Evolutionary conservation across 345 rosid species (phyloP).

Genomic region (Sisymbrium altissimum): DNA sequence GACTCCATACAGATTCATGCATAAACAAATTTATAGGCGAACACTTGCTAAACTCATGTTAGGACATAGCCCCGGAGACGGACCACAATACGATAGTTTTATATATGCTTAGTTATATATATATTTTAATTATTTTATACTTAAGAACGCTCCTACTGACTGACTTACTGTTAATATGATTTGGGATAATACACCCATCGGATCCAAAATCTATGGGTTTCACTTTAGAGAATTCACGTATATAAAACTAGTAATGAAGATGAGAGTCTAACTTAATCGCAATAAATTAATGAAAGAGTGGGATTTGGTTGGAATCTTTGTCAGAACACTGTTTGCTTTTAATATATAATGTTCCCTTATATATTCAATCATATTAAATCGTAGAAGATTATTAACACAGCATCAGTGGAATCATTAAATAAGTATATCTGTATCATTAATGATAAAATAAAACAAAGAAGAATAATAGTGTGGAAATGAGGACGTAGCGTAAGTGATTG

Average conservation of each 20-base stretch:
- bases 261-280: conserved; percentile 37
- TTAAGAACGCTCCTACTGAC: background rate
- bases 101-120: background rate
- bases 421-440: background rate
- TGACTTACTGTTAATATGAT: background rate
- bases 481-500: conserved; percentile 28
- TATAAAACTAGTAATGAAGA: conserved; percentile 5
- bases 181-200: background rate
- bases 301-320: conserved; percentile 54
- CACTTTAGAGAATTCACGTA: background rate
- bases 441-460: background rate
- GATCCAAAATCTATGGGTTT: conserved; percentile 10
- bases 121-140: background rate
- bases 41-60: conserved; percentile 2
- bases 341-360: conserved; percentile 10
- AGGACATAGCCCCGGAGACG: conserved; percentile 14
- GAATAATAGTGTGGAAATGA: conserved; percentile 18
- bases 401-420: conserved; percentile 13
- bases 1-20: background rate
- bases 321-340: conserved; percentile 26
- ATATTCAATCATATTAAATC: conserved; percentile 4
- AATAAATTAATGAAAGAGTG: conserved; percentile 44
- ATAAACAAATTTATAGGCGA: background rate
- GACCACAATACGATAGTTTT: background rate
- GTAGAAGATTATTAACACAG: background rate